Evolutionary conservation across 208 protist species (phyloP), one percentile per base, ranked within the genome.

Genomic region (Herpetomonas muscarum): DNA sequence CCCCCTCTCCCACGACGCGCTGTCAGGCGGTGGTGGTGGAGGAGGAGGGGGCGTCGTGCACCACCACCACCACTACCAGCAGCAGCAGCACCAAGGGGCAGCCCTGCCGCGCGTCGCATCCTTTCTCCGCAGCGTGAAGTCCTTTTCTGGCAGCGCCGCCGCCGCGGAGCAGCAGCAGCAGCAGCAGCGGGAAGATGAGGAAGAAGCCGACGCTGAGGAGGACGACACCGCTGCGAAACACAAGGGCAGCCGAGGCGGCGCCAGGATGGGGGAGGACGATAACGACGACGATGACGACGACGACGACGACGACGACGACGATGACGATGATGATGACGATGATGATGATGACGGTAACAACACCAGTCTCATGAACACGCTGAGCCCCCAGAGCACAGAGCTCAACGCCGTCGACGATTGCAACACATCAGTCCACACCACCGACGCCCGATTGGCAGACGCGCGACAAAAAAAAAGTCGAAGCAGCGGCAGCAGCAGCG

Each of bases 311-410:
- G 26, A 4, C 12, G 2, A 9, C 41, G 15, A 1, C 47, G 10
- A 21, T 10, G 19, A 26, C 49, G 4, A 39, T 0, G 15, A 30
- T 22, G 13, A 7, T 13, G 31, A 1, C 37, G n/a, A 19, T 5
- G 37, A n/a, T 53, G 28, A 29, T 42, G 17, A 26, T 47, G 15
- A 55, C 54, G n/a, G 37, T 67, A n/a, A n/a, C n/a, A n/a, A n/a
- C n/a, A n/a, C n/a, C n/a, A n/a, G n/a, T n/a, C n/a, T n/a, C n/a
- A n/a, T n/a, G n/a, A n/a, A n/a, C n/a, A n/a, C n/a, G n/a, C n/a
- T n/a, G n/a, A n/a, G n/a, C n/a, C n/a, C n/a, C n/a, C n/a, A n/a
- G n/a, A n/a, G n/a, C n/a, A n/a, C n/a, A n/a, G n/a, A n/a, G n/a
- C n/a, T n/a, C n/a, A n/a, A n/a, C n/a, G n/a, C n/a, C n/a, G n/a